phyloP scores from a whole-genome alignment of 1,284 basidiomycete species.

The Termitomyces sp. region DNA sequence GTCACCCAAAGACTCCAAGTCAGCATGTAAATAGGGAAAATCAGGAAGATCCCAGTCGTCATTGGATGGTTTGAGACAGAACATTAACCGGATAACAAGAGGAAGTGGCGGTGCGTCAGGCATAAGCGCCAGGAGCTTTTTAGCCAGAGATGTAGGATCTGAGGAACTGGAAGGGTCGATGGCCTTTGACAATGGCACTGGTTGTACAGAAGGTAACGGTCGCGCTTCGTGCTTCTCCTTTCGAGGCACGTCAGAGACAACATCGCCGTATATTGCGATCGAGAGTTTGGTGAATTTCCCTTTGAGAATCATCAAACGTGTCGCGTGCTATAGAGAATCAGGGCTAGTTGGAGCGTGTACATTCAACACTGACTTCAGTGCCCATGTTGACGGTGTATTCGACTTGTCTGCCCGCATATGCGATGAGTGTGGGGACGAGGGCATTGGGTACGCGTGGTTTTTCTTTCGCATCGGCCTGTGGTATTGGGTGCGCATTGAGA shows the following conservation, averaged over 20 bases:
- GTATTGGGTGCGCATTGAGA: constrained; percentile 54
- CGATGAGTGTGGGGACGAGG: constrained; percentile 64
- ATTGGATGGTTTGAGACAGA: constrained; percentile 67
- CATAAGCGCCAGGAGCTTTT: constrained; percentile 52
- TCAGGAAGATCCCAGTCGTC: constrained; percentile 72
- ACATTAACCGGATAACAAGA: constrained; percentile 62
- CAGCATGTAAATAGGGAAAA: constrained; percentile 65
- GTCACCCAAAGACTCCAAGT: constrained; percentile 29
- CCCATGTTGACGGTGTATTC: constrained; percentile 71
- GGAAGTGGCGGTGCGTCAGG: constrained; percentile 55
- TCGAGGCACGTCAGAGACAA: constrained; percentile 32
- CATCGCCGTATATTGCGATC: constrained; percentile 63
- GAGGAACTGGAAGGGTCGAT: constrained; percentile 56
- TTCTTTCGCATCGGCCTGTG: constrained; percentile 35
- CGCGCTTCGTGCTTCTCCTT: constrained; percentile 29
- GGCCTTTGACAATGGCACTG: constrained; percentile 36
- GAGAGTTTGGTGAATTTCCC: constrained; percentile 64
- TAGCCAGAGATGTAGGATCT: constrained; percentile 59
- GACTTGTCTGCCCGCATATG: constrained; percentile 63
- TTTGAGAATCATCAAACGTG: constrained; percentile 73
- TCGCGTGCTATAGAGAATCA: constrained; percentile 49
- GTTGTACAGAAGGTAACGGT: constrained; percentile 32
- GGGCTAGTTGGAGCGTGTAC: constrained; percentile 5
- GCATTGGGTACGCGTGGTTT: constrained; percentile 60
- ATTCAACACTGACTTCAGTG: constrained; percentile 41